Conservation (phyloP, 2,329 filamentous ascomycete species). For the Aureobasidium lini region DNA sequence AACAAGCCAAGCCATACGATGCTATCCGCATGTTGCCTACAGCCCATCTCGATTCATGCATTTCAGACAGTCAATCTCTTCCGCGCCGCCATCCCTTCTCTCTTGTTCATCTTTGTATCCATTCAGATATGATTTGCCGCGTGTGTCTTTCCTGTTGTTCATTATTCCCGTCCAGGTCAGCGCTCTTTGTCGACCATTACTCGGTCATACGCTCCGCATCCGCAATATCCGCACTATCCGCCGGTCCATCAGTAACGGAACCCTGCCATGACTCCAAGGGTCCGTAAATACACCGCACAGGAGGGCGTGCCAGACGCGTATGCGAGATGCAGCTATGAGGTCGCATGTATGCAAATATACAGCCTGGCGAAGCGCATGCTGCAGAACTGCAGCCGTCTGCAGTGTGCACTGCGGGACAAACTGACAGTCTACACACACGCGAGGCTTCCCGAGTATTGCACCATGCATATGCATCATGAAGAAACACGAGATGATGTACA, state of each 20-base stretch:
- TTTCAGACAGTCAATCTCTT: not conserved
- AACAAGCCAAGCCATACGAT: not conserved
- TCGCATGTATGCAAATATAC: not conserved
- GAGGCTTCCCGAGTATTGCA: not conserved
- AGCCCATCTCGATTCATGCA: not conserved
- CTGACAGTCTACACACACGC: not conserved
- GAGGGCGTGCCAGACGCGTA: not conserved
- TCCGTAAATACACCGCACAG: not conserved
- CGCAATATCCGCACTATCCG: not conserved
- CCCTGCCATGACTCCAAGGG: not conserved
- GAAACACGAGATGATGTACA: conserved; percentile 3
- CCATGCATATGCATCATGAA: not conserved
- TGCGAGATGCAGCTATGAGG: not conserved
- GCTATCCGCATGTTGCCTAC: not conserved
- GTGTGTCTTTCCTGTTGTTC: not conserved
- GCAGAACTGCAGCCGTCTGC: not conserved
- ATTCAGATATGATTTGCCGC: not conserved
- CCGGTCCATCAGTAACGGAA: not conserved
- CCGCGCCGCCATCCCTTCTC: not conserved
- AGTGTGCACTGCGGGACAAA: not conserved
- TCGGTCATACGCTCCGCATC: not conserved
- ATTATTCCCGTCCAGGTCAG: not conserved
- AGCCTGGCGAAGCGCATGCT: not conserved
- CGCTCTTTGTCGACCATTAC: not conserved
- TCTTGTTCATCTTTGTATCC: not conserved